phyloP scores from a whole-genome alignment of 345 rosid genomes.

The Lagerstroemia speciosa region DNA sequence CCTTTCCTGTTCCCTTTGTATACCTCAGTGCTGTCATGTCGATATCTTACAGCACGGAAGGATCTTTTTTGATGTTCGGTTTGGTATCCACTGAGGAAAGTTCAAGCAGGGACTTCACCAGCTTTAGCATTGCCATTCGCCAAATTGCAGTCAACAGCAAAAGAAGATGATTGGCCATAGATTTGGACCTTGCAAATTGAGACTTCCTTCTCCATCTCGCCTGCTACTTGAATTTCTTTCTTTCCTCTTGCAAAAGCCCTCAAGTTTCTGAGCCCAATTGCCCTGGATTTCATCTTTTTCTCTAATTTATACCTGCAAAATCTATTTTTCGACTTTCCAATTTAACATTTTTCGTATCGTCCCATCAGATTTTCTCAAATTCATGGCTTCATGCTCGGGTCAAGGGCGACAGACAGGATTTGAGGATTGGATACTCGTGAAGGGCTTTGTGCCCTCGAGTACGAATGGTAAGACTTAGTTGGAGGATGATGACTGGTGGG shows the following conservation, averaged over 20 bases:
- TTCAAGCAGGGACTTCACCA: slow-evolving; percentile 15
- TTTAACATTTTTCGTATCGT: no score
- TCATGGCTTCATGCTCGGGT: no score
- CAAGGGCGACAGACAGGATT: no score
- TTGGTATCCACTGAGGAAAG: neutral
- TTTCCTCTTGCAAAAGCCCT: slow-evolving; percentile 17
- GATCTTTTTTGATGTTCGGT: neutral
- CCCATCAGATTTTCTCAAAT: no score
- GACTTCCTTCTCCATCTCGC: slow-evolving; percentile 23
- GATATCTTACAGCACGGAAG: slow-evolving; percentile 5
- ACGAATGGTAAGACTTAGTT: no score
- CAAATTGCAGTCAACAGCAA: slow-evolving; percentile 10
- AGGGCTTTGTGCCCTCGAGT: no score
- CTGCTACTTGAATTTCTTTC: slow-evolving; percentile 21
- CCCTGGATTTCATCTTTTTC: no score
- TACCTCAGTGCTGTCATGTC: neutral
- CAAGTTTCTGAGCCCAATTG: slow-evolving; percentile 13
- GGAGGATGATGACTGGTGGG: no score
- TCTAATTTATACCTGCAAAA: no score
- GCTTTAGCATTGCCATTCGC: slow-evolving; percentile 14
- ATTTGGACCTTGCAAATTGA: slow-evolving; percentile 32
- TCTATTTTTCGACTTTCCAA: no score
- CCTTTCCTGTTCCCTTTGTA: no score
- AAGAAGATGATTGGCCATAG: slow-evolving; percentile 16
- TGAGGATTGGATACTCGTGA: no score